Evolutionary conservation across 208 protist species (phyloP), one percentile per base, ranked within the genome.

Genomic region (Trypanosoma grayi): DNA sequence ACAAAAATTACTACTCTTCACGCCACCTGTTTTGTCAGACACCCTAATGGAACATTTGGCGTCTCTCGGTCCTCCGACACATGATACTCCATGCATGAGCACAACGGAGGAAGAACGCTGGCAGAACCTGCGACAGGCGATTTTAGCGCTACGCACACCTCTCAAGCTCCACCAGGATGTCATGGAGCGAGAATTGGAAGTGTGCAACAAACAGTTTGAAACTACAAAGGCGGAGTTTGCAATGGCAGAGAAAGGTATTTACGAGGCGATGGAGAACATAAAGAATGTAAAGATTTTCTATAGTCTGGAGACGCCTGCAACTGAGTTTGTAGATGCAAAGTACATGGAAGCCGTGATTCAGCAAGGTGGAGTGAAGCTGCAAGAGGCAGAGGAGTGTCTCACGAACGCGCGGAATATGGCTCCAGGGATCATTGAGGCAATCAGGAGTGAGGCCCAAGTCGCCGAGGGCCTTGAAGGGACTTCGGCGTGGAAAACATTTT

Each of bases 1-100:
- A 18, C 64, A 70, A 36, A 70, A 63, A 40, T 48, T 70, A n/a
- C 41, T 70, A 18, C 39, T 70, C 0, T 70, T 70, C 46, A 34
- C 56, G 2, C 33, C 55, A 14, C 22, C 46, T n/a, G 2, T 47
- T 30, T 36, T 70, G 24, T 40, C 54, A 0, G 39, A 70, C 4
- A 22, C 39, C 4, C 30, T 70, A 20, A 22, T 7, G 18, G 64
- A 57, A 47, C 43, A 51, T 9, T 31, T 59, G 18, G 28, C 25
- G n/a, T 20, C 51, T 41, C 28, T 22, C 30, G 43, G 37, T 20
- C 47, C 14, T 39, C 14, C 11, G 25, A 41, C 30, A 2, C 33
- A 0, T 16, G 31, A 44, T 44, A 36, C 4, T 22, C 57, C 52
- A 62, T 6, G 22, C 0, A 31, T 45, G 20, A 13, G 25, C 14